Evolutionary conservation across 1,139 yeast genomes (phyloP).

Genomic region (Taiozyma onychis): DNA sequence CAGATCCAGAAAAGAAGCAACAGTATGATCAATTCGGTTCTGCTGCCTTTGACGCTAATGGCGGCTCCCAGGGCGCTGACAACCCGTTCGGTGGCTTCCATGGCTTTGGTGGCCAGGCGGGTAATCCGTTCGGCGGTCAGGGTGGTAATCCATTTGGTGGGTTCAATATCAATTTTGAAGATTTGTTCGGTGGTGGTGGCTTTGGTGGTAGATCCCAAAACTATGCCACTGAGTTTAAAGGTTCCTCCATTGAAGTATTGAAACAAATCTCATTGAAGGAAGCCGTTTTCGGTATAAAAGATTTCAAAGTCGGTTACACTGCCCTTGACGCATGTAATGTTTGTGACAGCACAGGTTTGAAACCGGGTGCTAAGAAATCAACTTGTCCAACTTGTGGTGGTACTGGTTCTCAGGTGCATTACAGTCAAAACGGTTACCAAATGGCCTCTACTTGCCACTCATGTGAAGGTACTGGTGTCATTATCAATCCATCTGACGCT

Average conservation of each 20-base stretch:
- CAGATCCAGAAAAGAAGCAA: constrained; percentile 80
- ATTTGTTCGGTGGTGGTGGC: constrained; percentile 76
- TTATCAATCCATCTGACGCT: constrained; percentile 59
- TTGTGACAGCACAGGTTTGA: constrained; percentile 83
- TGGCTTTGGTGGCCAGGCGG: constrained; percentile 40
- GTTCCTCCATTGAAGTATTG: constrained; percentile 82
- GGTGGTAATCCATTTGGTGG: constrained; percentile 31
- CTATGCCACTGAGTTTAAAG: constrained; percentile 72
- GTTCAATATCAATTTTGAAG: constrained; percentile 68
- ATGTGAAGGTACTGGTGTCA: constrained; percentile 88
- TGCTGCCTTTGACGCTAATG: constrained; percentile 70
- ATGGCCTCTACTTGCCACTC: constrained; percentile 90
- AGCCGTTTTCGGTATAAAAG: constrained; percentile 72
- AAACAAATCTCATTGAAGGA: constrained; percentile 78
- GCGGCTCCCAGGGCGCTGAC: constrained; percentile 44
- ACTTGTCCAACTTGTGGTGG: constrained; percentile 92
- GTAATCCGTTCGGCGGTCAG: constrained; percentile 31
- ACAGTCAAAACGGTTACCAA: constrained; percentile 89
- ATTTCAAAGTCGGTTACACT: constrained; percentile 60
- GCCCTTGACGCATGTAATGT: constrained; percentile 74
- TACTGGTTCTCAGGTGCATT: constrained; percentile 83
- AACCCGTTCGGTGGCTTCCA: constrained; percentile 36
- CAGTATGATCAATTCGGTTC: constrained; percentile 93
- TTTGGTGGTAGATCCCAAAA: constrained; percentile 35
- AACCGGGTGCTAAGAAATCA: constrained; percentile 65